These are phyloP conservation scores for Penicillium vulpinum DNA, from an alignment of 2,329 filamentous ascomycete species.

Conservation along the genomic window DNA sequence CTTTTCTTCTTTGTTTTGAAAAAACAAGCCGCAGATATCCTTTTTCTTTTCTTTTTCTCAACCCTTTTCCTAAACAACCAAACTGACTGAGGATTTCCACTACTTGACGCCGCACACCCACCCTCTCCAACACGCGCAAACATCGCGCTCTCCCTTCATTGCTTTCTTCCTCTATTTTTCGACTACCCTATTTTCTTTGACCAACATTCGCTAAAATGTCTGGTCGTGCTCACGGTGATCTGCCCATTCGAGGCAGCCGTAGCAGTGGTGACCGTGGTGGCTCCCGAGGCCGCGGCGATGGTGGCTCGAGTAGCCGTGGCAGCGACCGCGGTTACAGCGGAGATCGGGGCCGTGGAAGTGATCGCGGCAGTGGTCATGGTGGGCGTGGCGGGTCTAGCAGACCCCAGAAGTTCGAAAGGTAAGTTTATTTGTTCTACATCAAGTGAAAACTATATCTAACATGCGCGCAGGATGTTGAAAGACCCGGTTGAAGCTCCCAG, in stretches of 20 bases:
- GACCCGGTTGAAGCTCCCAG: neutral
- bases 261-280: neutral
- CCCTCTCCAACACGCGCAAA: neutral
- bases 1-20: too few species aligned
- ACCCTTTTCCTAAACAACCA: too few species aligned
- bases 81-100: neutral
- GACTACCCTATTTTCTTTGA: neutral
- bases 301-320: constrained; percentile 1
- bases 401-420: neutral
- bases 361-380: constrained; percentile 1
- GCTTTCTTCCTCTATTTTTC: neutral
- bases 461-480: constrained; percentile 5
- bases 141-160: too few species aligned
- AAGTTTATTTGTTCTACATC: neutral
- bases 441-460: neutral
- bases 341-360: constrained; percentile 4
- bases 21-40: too few species aligned
- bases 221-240: neutral
- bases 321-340: constrained; percentile 6
- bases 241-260: constrained; percentile 9
- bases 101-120: neutral
- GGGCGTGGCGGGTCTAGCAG: neutral
- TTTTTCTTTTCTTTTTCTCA: neutral
- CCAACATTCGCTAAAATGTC: neutral
- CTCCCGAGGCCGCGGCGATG: neutral